Evolutionary conservation across 2,329 filamentous ascomycete species (phyloP), one percentile per base, ranked within the genome.

Genomic region (Blastomyces gilchristii): DNA sequence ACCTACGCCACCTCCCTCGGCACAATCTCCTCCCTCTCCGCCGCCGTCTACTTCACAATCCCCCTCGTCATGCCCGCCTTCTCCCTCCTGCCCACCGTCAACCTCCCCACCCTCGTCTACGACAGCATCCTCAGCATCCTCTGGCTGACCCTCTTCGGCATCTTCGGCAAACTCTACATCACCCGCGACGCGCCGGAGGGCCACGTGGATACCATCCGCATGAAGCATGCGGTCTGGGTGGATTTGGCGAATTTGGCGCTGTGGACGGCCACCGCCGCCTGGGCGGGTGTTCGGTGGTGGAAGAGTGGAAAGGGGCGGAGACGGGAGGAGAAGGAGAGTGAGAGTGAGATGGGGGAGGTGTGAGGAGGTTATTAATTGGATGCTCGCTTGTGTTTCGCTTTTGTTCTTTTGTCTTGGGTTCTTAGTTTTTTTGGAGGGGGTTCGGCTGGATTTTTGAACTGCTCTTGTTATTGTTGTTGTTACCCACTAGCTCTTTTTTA

Each of bases 181-280:
- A 31, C 57, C 41, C 74, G 86, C 0, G 63, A 54, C 8, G 64
- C 58, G 5, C 25, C 63, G 16, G 62, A 61, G 5, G 63, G 60
- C 22, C 82, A 89, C 71, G 69, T 70, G 50, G 85, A 82, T 59
- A 82, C 93, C 63, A 77, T 80, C 67, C 83, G 89, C 63, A 96
- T 96, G 91, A 91, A 91, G 78, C 86, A 87, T 71, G 89, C 90
- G 5, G 89, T 94, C 18, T 96, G 90, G 89, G 81, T 96, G 56
- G 88, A 93, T 73, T 75, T 96, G 60, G 79, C 83, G 57, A 90
- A 87, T 72, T 83, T 90, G 73, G 72, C 90, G 16, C 79, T 96
- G 60, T 96, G 91, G 91, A 76, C 91, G 59, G 74, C 87, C 57
- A 86, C 84, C 2, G 81, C 83, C 28, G 67, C 67, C 7, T 75